Percentiles rank a stretch among this genome's conserved stretches.
These are phyloP conservation scores for Aspergillus transmontanensis DNA, from an alignment of 2,329 filamentous ascomycete genomes.

Conservation along the genomic window DNA sequence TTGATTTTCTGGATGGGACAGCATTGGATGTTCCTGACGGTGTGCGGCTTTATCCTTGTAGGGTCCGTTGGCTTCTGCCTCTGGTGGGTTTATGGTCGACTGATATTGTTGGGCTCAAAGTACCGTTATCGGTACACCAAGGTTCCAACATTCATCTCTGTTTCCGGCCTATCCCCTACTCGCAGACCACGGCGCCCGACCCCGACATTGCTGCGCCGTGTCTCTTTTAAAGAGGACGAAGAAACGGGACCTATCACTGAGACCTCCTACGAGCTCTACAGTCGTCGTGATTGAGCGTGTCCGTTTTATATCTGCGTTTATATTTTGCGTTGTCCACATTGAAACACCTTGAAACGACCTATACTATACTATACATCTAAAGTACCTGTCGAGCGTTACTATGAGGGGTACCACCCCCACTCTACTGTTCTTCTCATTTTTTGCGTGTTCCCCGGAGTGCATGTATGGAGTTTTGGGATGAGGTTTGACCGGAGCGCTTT, in stretches of 20 bases:
- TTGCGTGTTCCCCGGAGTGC: slow-evolving; percentile 16
- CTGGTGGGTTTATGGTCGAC: slow-evolving; percentile 55
- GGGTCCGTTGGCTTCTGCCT: slow-evolving; percentile 49
- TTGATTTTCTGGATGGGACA: slow-evolving; percentile 67
- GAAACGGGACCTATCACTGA: slow-evolving; percentile 35
- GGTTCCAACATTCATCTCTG: slow-evolving; percentile 29
- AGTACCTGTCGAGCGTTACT: neutral
- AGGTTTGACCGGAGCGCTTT: slow-evolving; percentile 27
- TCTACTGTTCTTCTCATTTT: neutral
- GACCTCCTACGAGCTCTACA: slow-evolving; percentile 42
- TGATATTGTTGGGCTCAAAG: slow-evolving; percentile 44
- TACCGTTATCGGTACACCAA: slow-evolving; percentile 44
- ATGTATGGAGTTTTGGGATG: slow-evolving; percentile 31
- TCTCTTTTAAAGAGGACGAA: slow-evolving; percentile 46
- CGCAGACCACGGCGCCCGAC: slow-evolving; percentile 37
- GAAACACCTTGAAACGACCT: slow-evolving; percentile 24
- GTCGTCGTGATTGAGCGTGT: slow-evolving; percentile 34
- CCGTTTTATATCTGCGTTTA: slow-evolving; percentile 5
- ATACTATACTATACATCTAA: neutral
- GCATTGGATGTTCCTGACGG: slow-evolving; percentile 59
- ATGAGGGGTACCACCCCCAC: neutral
- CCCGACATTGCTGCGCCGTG: slow-evolving; percentile 39
- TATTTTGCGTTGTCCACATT: slow-evolving; percentile 11
- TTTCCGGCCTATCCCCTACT: slow-evolving; percentile 35
- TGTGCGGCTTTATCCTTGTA: slow-evolving; percentile 54